Evolutionary conservation across 1,139 yeast genomes (phyloP), one percentile per base, ranked within the genome.

Genomic region (Geotrichum cucujoidarum): DNA sequence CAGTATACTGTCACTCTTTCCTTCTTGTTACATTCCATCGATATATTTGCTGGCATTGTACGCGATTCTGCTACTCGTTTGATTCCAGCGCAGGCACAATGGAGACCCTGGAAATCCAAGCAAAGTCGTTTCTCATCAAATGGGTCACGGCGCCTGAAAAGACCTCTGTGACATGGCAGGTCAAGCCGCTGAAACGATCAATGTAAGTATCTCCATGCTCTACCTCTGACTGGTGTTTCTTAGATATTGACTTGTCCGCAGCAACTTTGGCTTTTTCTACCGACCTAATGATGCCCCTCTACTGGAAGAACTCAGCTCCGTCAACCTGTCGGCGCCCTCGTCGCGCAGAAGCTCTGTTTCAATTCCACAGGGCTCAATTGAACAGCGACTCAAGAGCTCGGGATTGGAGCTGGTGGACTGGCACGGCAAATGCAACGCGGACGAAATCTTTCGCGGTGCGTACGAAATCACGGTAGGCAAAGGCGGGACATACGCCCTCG

Each of bases 51-150:
- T n/a, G n/a, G n/a, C n/a, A n/a, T n/a, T n/a, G n/a, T n/a, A n/a
- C n/a, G n/a, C n/a, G n/a, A n/a, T n/a, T n/a, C n/a, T n/a, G n/a
- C n/a, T n/a, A n/a, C n/a, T n/a, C n/a, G n/a, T n/a, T n/a, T n/a
- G n/a, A n/a, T n/a, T n/a, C n/a, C n/a, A n/a, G n/a, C n/a, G n/a
- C n/a, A n/a, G n/a, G n/a, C 27, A 40, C 39, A 20, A 85, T 84
- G 94, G 96, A 89, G 65, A 81, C 90, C 1, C 76, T 92, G 50
- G 97, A 90, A 66, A 80, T 92, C 38, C 95, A 90, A 60, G 82
- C 95, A 47, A 85, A 87, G 63, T 84, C 92, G 52, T 90, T 86
- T 62, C 77, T 89, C 56, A 85, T 90, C 59, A 87, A 90, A 59
- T 92, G 97, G 97, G 80, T 89, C 51, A 77, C 80, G 55, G 87